Base-by-base conservation (phyloP, 768 basidiomycete species). In the Amyloporia xantha region DNA sequence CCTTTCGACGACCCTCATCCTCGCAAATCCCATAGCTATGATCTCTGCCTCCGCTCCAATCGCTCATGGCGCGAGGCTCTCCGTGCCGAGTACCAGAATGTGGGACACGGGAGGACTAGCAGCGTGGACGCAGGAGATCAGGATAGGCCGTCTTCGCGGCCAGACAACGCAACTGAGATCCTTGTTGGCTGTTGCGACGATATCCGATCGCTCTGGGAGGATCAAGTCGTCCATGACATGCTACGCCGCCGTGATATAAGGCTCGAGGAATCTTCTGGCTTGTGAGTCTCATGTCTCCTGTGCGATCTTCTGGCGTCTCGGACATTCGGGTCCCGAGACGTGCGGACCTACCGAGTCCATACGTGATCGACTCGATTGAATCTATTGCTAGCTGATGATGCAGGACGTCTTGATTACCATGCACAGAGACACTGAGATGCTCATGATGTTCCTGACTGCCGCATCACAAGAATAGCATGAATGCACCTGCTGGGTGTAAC, bases 121-220 rank as follows among this genome's bases (percentile, higher is more conserved):
- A 24, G 48, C 19, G 30, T 26, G 19, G 11, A 15, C 13, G 41
- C 49, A 23, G 47, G 75, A 78, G 40, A 77, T 77, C 41, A 20
- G n/a, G 50, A 48, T 9, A 37, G 33, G 35, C 21, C 57, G 24
- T 20, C 21, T 1, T 51, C 43, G 24, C 52, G 57, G 44, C 59
- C 51, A 20, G 71, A 75, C 27, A 66, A 70, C 24, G 69, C 70
- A 15, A 78, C 80, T 7, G 69, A 71, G 44, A 72, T 77, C 1
- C 74, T 89, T 23, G 72, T 77, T 4, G 66, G 71, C 1, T 84
- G 82, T 59, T 79, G 74, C 50, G 72, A 82, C 35, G 85, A 87
- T 55, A 77, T 81, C 69, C 71, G 71, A 44, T 67, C 77, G 1
- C 69, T 91, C 0, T 87, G 86, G 84, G 61, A 65, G 17, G 81